Conservation (phyloP, 768 basidiomycete genomes). For the Fistulinella prunicolor region DNA sequence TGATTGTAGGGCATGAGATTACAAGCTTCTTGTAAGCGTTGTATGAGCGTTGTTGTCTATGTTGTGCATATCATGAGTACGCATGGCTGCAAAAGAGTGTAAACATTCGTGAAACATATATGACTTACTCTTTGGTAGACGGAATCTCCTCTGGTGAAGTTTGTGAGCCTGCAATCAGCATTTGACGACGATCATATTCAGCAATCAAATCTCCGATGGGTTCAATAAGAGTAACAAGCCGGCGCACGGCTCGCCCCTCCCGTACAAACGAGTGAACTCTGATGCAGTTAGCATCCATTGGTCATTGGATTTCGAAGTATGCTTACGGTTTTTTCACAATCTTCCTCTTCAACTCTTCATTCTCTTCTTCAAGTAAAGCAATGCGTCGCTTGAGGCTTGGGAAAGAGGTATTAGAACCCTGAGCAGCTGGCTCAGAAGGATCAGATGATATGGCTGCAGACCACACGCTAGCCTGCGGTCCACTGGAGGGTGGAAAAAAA, state of each 20-base stretch:
- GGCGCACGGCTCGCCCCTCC: slow-evolving; percentile 6
- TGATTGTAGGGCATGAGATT: slow-evolving; percentile 4
- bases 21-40: slow-evolving; percentile 7
- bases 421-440: no score
- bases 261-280: slow-evolving; percentile 1
- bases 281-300: no score
- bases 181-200: slow-evolving; percentile 4
- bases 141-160: no score
- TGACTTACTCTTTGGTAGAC: background rate
- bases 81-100: no score
- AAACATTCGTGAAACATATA: background rate
- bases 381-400: slow-evolving; percentile 4
- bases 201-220: slow-evolving; percentile 3
- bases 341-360: background rate
- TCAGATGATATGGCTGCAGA: no score
- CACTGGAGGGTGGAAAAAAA: no score
- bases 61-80: background rate
- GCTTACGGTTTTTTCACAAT: background rate
- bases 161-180: no score
- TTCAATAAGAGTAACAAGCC: slow-evolving; percentile 7
- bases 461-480: no score
- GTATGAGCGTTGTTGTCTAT: slow-evolving; percentile 4
- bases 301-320: background rate
- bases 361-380: slow-evolving; percentile 7
- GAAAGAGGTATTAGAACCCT: background rate